Base-by-base conservation (phyloP, 805 yeast genomes). In the Torulaspora franciscae region DNA sequence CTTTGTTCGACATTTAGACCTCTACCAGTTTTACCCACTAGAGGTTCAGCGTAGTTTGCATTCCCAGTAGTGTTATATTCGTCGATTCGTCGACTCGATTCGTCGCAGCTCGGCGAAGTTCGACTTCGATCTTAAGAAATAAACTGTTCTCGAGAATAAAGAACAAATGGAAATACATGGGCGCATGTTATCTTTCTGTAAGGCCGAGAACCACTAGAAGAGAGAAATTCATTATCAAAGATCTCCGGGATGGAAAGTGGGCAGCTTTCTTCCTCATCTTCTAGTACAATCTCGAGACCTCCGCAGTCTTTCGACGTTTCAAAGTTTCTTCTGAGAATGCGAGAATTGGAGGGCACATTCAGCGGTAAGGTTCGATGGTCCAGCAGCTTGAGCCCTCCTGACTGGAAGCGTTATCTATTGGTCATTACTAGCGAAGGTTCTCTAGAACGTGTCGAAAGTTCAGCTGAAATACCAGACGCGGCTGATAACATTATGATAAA, bases 1-100 rank as follows among this genome's bases (percentile, higher is more conserved):
- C 85, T 73, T 65, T 80, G 85, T 60, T 80, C 85, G 44, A 80
- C 85, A 56, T 79, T 79, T 45, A 80, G 66, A 54, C 85, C 93
- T 59, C 78, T 77, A 57, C 91, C 91, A 40, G 81, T 76, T 52
- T 74, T 77, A 65, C 93, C 93, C 49, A 84, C 85, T 49, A 82
- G 71, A n/a, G 93, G 90, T 61, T 84, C 88, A 24, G 87, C 81
- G 54, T 82, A 83, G 23, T 71, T 65, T 68, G 69, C 90, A 84
- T 84, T 57, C 82, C 88, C 49, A 84, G 70, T 42, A 85, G 65
- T 35, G 73, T 73, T 53, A 84, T 77, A 43, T 83, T 77, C 45
- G n/a, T n/a, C n/a, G n/a, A n/a, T n/a, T n/a, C n/a, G n/a, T n/a
- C n/a, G n/a, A n/a, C n/a, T n/a, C n/a, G n/a, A n/a, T n/a, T n/a